These are phyloP conservation scores for Phytopythium mirpurense DNA, from an alignment of 352 stramenopile species.

Conservation along the genomic window DNA sequence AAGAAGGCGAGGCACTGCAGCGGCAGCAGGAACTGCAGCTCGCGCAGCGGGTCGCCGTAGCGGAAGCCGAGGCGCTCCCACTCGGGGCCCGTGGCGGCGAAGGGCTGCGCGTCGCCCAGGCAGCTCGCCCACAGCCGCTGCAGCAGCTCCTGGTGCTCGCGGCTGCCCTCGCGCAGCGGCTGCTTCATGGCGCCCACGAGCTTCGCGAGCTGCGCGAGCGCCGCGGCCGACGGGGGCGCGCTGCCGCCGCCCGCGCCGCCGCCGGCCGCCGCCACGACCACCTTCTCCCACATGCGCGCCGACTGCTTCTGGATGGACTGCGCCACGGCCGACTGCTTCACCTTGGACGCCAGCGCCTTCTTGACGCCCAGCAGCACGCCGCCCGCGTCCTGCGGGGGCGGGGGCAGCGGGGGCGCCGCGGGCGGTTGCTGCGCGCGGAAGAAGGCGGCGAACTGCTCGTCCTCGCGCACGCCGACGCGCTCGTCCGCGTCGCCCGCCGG, in stretches of 20 bases:
- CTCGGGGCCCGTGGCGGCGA: constrained; percentile 28
- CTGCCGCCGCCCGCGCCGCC: constrained; percentile 17
- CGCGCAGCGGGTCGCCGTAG: constrained; percentile 55
- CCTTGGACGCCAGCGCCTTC: constrained; percentile 77
- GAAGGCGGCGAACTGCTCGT: constrained; percentile 55
- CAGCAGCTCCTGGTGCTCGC: constrained; percentile 68
- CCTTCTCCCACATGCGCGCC: constrained; percentile 71
- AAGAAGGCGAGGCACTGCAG: constrained; percentile 84
- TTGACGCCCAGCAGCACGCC: constrained; percentile 69
- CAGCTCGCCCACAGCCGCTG: constrained; percentile 64
- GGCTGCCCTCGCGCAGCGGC: constrained; percentile 44
- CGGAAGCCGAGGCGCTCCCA: constrained; percentile 69
- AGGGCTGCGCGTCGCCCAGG: constrained; percentile 62
- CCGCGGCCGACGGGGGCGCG: constrained; percentile 46
- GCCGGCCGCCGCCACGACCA: constrained; percentile 26
- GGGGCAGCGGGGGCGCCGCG: background rate
- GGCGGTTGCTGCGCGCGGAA: constrained; percentile 40
- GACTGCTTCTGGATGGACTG: constrained; percentile 74
- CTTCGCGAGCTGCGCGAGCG: constrained; percentile 64
- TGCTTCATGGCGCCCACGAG: constrained; percentile 61
- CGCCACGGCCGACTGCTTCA: constrained; percentile 64
- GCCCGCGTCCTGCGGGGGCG: constrained; percentile 28
- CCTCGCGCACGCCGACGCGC: constrained; percentile 60
- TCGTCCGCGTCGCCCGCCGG: constrained; percentile 14
- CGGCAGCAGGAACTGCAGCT: constrained; percentile 65